These are phyloP conservation scores for Striga hermonthica DNA, from an alignment of 305 asterid species.

Conservation along the genomic window DNA sequence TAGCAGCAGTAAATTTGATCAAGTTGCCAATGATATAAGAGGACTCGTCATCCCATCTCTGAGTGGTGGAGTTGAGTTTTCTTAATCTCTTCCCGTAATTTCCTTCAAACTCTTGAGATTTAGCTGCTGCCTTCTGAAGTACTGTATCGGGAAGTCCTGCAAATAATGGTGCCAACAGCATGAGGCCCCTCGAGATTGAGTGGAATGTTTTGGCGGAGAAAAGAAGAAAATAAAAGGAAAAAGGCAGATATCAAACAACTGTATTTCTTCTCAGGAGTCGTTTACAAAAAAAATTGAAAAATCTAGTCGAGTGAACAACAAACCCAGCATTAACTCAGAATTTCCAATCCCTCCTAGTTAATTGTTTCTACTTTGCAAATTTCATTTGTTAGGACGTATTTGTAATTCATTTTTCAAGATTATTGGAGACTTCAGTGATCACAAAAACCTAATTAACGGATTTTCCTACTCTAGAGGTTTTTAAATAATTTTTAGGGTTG, in stretches of 20 bases:
- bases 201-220: too few relatives aligned
- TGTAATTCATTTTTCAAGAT: background rate
- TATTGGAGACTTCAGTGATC: too few relatives aligned
- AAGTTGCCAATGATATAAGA: conserved; percentile 40
- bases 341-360: background rate
- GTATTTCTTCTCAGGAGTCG: too few relatives aligned
- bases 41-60: conserved; percentile 46
- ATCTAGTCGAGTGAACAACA: background rate
- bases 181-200: background rate
- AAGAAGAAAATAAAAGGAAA: too few relatives aligned
- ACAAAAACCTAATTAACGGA: too few relatives aligned
- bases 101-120: conserved; percentile 73
- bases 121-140: conserved; percentile 66
- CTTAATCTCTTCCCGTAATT: conserved; percentile 45
- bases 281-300: background rate
- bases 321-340: background rate
- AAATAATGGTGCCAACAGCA: conserved; percentile 30
- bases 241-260: too few relatives aligned
- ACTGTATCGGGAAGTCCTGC: conserved; percentile 85
- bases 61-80: conserved; percentile 24
- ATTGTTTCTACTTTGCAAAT: background rate
- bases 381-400: background rate
- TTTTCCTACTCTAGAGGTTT: background rate
- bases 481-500: background rate
- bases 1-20: conserved; percentile 31